phyloP scores from a whole-genome alignment of 306 rosid genomes.

The Quercus berberidifolia region DNA sequence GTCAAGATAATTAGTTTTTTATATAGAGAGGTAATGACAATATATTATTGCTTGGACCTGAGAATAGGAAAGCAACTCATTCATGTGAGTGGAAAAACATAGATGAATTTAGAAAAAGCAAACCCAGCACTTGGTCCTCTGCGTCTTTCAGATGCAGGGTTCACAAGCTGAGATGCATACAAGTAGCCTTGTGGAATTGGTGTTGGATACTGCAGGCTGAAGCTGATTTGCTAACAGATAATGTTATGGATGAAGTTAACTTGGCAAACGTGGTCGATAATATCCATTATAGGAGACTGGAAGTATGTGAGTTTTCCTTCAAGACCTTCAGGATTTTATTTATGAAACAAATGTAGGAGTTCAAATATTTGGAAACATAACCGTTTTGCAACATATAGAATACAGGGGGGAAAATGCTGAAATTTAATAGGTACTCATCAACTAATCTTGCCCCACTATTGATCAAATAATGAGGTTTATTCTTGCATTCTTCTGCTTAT shows the following conservation, averaged over 20 bases:
- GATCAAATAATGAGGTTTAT: background rate
- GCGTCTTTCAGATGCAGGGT: background rate
- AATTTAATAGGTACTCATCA: background rate
- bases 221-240: background rate
- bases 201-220: background rate
- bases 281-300: background rate
- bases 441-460: background rate
- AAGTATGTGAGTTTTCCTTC: background rate
- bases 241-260: no score
- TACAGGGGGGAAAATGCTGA: no score
- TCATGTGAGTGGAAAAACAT: background rate
- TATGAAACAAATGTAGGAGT: background rate
- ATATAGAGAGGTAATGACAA: no score
- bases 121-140: background rate
- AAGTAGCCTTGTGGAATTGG: no score
- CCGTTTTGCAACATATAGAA: background rate
- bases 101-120: no score
- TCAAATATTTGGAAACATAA: background rate
- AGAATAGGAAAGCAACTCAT: background rate
- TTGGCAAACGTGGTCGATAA: background rate
- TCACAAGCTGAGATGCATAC: background rate
- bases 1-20: no score
- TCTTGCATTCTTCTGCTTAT: background rate
- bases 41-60: background rate
- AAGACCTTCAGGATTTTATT: background rate